Percentiles rank a stretch among this genome's conserved stretches.
phyloP scores from a whole-genome alignment of 805 yeast species.

The Zygotorulaspora florentina region DNA sequence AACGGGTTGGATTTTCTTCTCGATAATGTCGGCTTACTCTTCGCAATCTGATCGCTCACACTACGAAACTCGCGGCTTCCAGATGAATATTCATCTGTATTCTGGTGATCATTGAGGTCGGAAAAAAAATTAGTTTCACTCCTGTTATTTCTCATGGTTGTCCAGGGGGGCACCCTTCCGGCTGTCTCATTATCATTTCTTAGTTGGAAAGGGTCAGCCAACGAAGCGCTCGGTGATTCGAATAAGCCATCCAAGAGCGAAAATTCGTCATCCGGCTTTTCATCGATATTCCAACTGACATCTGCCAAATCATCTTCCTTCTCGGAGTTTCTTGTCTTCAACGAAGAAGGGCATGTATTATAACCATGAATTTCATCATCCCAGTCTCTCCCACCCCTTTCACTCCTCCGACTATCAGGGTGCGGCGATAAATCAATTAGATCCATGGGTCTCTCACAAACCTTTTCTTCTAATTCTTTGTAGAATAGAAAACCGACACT shows the following conservation, averaged over 20 bases:
- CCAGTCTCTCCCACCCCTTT: neutral
- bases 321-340: neutral
- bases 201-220: neutral
- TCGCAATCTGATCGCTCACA: neutral
- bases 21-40: constrained; percentile 9
- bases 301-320: neutral
- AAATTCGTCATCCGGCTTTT: neutral
- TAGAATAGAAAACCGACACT: neutral
- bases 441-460: neutral
- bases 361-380: neutral
- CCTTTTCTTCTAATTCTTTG: neutral
- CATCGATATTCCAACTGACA: neutral
- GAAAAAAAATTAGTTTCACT: neutral
- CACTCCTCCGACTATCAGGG: neutral
- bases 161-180: neutral
- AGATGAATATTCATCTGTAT: neutral
- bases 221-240: neutral
- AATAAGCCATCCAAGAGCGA: neutral
- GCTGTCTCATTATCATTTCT: neutral
- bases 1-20: constrained; percentile 20
- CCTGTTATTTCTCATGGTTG: neutral
- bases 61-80: neutral
- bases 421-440: neutral
- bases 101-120: no score
- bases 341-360: neutral